phyloP scores from a whole-genome alignment of 2,329 filamentous ascomycete species.

The Venturia pyrina region DNA sequence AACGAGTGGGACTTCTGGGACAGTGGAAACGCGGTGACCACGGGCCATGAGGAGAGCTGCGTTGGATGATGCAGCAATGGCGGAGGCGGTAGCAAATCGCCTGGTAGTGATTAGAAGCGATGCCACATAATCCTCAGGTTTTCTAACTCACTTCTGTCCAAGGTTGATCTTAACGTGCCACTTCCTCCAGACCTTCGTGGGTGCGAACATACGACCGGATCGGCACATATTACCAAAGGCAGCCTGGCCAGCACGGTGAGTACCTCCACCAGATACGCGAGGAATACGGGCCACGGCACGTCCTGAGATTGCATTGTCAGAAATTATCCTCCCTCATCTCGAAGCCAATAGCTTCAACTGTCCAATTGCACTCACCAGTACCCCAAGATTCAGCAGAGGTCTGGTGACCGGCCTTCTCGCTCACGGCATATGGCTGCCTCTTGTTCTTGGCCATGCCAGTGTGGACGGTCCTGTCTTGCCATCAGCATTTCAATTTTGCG shows the following conservation, averaged over 20 bases:
- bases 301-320: constrained; percentile 44
- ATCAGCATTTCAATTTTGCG: constrained; percentile 18
- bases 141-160: constrained; percentile 71
- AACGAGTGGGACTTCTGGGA: constrained; percentile 95
- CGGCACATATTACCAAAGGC: constrained; percentile 99
- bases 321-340: constrained; percentile 11
- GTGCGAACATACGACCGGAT: constrained; percentile 99
- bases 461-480: constrained; percentile 57
- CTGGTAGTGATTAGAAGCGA: constrained; percentile 34
- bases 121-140: background rate
- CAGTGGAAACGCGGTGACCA: constrained; percentile 84
- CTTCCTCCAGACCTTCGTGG: constrained; percentile 99
- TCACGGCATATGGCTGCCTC: constrained; percentile 98
- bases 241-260: constrained; percentile 99
- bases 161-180: constrained; percentile 99
- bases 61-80: constrained; percentile 90
- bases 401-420: constrained; percentile 99
- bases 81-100: constrained; percentile 96
- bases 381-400: constrained; percentile 99
- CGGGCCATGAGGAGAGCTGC: constrained; percentile 92
- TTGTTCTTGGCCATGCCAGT: constrained; percentile 99
- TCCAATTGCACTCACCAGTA: constrained; percentile 56
- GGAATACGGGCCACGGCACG: constrained; percentile 99
- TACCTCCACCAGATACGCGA: constrained; percentile 99
- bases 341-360: constrained; percentile 11